A percentile compares a stretch with the other conserved stretches of the same genome.
These are phyloP conservation scores for Bassia scoparia DNA, from an alignment of 148 eudicot species.

Conservation along the genomic window DNA sequence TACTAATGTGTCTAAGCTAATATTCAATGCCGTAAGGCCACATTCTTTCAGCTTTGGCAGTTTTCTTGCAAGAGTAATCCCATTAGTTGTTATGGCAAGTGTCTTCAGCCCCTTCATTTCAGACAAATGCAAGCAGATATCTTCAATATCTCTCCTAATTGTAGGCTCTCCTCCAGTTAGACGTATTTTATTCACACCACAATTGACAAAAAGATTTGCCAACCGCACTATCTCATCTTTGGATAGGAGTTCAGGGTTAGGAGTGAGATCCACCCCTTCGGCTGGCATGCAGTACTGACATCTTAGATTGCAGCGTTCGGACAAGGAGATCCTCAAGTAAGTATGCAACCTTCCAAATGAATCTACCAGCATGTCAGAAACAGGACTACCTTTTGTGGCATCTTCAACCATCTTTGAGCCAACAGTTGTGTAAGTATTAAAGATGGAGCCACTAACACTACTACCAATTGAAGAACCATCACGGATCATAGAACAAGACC, in stretches of 20 bases:
- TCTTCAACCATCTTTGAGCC: conserved; percentile 48
- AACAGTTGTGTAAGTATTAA: conserved; percentile 41
- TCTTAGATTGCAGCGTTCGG: conserved; percentile 94
- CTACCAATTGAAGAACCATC: conserved; percentile 15
- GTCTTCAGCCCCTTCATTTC: conserved; percentile 69
- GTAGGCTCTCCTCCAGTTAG: conserved; percentile 97
- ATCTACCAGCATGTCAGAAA: conserved; percentile 79
- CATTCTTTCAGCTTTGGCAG: conserved; percentile 81
- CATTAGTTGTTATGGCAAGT: conserved; percentile 87
- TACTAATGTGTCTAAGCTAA: conserved; percentile 84
- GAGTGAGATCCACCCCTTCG: conserved; percentile 90
- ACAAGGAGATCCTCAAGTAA: conserved; percentile 81
- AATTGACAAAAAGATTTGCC: conserved; percentile 72
- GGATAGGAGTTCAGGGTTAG: conserved; percentile 57
- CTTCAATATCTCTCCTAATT: conserved; percentile 83
- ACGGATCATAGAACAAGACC: conserved; percentile 21
- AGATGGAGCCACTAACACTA: conserved; percentile 25
- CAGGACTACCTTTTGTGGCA: conserved; percentile 36
- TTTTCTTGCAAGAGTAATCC: conserved; percentile 68
- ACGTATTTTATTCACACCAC: conserved; percentile 88
- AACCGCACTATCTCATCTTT: conserved; percentile 63
- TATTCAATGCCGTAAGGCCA: conserved; percentile 69
- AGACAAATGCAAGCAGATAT: conserved; percentile 69
- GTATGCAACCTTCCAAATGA: conserved; percentile 90
- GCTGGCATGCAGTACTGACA: conserved; percentile 98